These are phyloP conservation scores for Seiridium cupressi DNA, from an alignment of 2,329 filamentous ascomycete genomes.

Conservation along the genomic window DNA sequence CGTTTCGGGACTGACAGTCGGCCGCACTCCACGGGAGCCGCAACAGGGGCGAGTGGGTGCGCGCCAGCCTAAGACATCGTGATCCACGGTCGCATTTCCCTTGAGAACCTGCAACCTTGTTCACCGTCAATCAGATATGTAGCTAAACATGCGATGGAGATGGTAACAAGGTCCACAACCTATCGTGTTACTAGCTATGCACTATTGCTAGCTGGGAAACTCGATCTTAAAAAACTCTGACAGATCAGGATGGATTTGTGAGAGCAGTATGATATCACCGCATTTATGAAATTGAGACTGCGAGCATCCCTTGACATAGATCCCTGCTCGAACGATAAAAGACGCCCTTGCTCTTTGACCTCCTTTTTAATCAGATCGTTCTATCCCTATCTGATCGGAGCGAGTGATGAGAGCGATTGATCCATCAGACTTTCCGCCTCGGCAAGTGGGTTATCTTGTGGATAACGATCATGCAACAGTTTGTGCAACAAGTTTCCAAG, in stretches of 20 bases:
- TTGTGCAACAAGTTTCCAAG: not conserved
- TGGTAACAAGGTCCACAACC: not conserved
- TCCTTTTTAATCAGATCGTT: no score
- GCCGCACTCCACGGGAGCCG: no score
- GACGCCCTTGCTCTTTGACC: no score
- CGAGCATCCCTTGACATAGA: no score
- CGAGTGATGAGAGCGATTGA: no score
- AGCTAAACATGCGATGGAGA: not conserved
- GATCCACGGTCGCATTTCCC: not conserved
- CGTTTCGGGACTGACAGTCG: no score
- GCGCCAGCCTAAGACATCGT: not conserved
- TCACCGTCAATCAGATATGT: not conserved
- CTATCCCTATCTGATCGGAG: no score
- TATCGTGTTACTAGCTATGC: not conserved
- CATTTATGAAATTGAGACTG: not conserved
- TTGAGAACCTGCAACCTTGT: not conserved
- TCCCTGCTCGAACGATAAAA: no score
- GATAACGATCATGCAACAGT: not conserved
- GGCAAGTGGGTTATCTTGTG: not conserved
- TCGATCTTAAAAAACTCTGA: not conserved
- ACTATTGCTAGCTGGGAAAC: not conserved
- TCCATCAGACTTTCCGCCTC: not conserved
- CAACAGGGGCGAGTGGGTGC: no score
- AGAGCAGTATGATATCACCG: slow-evolving; percentile 1
- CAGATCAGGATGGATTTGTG: not conserved